phyloP scores from a whole-genome alignment of 768 basidiomycete species.

The Rhodotorula kratochvilovae region DNA sequence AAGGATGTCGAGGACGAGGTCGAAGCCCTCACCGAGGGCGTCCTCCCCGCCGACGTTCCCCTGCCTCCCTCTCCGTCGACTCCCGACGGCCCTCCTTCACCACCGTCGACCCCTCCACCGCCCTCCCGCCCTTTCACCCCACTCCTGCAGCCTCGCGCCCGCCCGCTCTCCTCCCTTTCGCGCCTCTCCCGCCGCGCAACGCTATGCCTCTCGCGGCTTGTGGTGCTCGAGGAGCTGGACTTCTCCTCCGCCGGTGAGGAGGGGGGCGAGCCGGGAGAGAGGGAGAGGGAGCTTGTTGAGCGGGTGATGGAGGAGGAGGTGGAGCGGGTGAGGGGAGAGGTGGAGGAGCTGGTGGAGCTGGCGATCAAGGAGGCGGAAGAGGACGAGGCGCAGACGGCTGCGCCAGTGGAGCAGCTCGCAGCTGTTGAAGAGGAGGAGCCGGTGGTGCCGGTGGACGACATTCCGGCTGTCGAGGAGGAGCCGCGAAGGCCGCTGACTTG shows the following conservation, averaged over 20 bases:
- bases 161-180: not conserved
- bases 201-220: slow-evolving; percentile 8
- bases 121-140: not conserved
- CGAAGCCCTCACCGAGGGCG: not conserved
- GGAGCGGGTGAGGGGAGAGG: not conserved
- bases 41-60: not conserved
- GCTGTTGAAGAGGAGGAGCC: not conserved
- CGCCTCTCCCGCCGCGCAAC: slow-evolving; percentile 16
- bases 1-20: not conserved
- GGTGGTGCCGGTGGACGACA: too few relatives aligned
- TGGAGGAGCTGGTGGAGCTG: not conserved
- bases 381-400: not conserved
- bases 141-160: not conserved
- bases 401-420: not conserved
- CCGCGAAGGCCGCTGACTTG: not conserved
- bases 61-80: not conserved
- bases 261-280: not conserved
- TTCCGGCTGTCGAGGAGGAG: too few relatives aligned
- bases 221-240: not conserved
- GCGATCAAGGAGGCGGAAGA: not conserved
- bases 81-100: too few relatives aligned
- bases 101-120: not conserved
- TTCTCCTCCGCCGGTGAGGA: not conserved
- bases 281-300: not conserved
- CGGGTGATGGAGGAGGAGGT: not conserved